Base-by-base conservation (phyloP, 2,329 filamentous ascomycete genomes). In the Aspergillus neoniger region DNA sequence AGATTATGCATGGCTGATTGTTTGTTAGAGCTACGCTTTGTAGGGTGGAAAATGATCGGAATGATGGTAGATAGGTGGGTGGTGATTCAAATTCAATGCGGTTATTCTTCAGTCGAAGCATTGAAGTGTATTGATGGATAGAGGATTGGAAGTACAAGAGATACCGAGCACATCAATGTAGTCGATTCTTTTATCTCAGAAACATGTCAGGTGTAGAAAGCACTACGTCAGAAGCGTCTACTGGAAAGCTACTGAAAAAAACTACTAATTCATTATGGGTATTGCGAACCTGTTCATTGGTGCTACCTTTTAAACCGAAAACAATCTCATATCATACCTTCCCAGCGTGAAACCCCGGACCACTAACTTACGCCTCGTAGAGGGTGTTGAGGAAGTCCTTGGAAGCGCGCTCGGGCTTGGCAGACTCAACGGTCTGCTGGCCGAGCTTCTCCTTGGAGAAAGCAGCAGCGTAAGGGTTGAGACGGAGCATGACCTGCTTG, bases 401-500 rank as follows among this genome's bases (percentile, higher is more conserved):
- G 64, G 80, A 79, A 67, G 81, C 78, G 67, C 73, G 76, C 75
- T 81, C 77, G 60, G 87, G 85, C 86, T 91, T 90, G 70, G 80
- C 83, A 60, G 78, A 75, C 67, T 87, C 81, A 67, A 86, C 72
- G 81, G 87, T 85, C 82, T 87, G 81, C 81, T 89, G 85, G 70
- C 91, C 91, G 62, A 95, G 80, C 83, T 92, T 90, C 76, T 92
- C 87, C 86, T 96, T 91, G 73, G 88, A 85, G 83, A 96, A 99
- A 66, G 91, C 88, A 73, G 89, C 85, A 72, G 95, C 94, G 83
- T 99, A 99, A 67, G 95, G 95, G 90, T 99, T 99, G 81, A 99
- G 91, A 76, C 95, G 91, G 79, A 99, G 91, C 82, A 97, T 88
- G 71, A 99, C 90, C 87, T 98, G 95, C 88, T 92, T 96, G 91